Evolutionary conservation across 2,329 filamentous ascomycete species (phyloP).

Genomic region (Beauveria australis): DNA sequence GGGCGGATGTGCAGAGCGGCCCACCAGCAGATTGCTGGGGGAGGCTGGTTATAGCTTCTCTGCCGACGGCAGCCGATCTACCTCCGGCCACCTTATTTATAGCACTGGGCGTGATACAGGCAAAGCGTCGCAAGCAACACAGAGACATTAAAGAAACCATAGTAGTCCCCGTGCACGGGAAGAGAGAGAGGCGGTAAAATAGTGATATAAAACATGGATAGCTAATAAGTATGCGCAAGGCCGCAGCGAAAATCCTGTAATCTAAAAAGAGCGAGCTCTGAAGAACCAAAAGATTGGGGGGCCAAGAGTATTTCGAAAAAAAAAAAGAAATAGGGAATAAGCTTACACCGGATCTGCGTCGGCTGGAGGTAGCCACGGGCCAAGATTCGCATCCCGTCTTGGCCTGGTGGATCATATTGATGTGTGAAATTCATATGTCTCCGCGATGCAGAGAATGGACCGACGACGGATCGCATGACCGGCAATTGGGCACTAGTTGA

Average conservation of each 20-base stretch:
- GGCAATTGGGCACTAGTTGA: no score
- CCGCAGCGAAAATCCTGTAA: not conserved
- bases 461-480: no score
- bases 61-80: not conserved
- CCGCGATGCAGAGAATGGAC: no score
- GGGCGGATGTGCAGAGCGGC: not conserved
- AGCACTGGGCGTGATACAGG: not conserved
- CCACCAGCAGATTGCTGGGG: not conserved
- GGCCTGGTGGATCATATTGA: no score
- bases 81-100: not conserved
- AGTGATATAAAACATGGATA: not conserved
- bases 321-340: not conserved
- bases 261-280: not conserved
- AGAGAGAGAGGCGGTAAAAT: not conserved
- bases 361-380: not conserved
- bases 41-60: not conserved
- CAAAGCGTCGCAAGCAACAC: not conserved
- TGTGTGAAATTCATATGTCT: no score
- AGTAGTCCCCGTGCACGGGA: not conserved
- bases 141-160: not conserved
- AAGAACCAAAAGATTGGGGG: not conserved
- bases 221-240: not conserved
- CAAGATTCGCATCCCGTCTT: no score
- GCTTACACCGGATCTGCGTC: not conserved
- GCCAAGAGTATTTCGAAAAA: not conserved